Evolutionary conservation across 2,329 filamentous ascomycete genomes (phyloP).

Genomic region (Colletotrichum filicis): DNA sequence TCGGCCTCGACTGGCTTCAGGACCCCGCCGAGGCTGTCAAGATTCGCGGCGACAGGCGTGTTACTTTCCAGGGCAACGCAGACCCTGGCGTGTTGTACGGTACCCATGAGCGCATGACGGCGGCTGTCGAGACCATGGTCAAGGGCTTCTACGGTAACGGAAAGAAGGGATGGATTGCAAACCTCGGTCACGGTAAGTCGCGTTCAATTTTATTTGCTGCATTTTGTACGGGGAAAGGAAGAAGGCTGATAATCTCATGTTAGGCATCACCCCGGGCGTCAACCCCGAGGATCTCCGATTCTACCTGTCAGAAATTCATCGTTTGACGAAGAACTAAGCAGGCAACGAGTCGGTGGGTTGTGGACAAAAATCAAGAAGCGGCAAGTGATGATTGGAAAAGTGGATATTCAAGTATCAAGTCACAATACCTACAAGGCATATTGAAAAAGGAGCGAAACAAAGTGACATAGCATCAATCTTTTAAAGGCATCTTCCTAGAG

Average conservation of each 20-base stretch:
- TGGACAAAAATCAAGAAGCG: background rate
- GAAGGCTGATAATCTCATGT: background rate
- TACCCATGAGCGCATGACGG: conserved; percentile 81
- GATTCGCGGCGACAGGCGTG: conserved; percentile 77
- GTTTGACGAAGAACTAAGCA: conserved; percentile 62
- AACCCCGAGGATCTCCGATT: conserved; percentile 93
- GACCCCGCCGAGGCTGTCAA: conserved; percentile 86
- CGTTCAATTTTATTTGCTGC: background rate
- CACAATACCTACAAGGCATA: background rate
- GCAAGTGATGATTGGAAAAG: background rate
- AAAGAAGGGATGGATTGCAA: conserved; percentile 95
- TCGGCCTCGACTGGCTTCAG: conserved; percentile 95
- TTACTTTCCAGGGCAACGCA: conserved; percentile 93
- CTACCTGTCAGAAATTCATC: conserved; percentile 93
- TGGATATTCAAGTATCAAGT: background rate
- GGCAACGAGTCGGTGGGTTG: background rate
- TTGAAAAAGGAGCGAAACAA: background rate
- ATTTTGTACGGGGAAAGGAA: background rate
- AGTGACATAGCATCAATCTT: background rate
- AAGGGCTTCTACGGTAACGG: conserved; percentile 80
- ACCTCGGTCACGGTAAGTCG: conserved; percentile 87
- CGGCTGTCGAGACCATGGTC: conserved; percentile 87
- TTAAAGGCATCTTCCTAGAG: conserved; percentile 10
- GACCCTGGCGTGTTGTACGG: conserved; percentile 95
- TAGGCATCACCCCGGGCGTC: conserved; percentile 93